Conservation (phyloP, 345 rosid genomes). For the Viola odorata region DNA sequence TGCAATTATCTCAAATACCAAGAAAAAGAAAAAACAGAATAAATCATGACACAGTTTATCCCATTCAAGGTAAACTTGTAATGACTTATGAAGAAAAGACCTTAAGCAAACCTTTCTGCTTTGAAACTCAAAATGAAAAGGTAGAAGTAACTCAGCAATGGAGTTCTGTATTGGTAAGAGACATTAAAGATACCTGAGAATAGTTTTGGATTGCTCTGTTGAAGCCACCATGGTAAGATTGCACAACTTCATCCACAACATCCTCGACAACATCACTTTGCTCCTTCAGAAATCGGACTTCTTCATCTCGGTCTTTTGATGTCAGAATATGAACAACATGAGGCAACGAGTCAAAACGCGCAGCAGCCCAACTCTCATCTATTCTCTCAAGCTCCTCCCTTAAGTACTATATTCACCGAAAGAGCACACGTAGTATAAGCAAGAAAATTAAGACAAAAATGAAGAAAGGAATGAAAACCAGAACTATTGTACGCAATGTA, state of each 20-base stretch:
- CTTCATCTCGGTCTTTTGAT: slow-evolving; percentile 89
- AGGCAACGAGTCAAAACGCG: slow-evolving; percentile 95
- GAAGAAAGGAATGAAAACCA: not conserved
- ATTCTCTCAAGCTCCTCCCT: slow-evolving; percentile 73
- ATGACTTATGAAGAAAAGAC: too few species aligned
- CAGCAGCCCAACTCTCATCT: slow-evolving; percentile 88
- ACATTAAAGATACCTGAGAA: slow-evolving; percentile 63
- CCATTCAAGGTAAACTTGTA: too few species aligned
- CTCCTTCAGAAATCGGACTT: slow-evolving; percentile 66
- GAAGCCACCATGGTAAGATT: slow-evolving; percentile 93
- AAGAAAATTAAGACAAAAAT: slow-evolving; percentile 1
- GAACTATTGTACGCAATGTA: too few species aligned
- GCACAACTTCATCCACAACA: slow-evolving; percentile 99
- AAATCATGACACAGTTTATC: not conserved
- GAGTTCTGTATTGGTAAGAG: not conserved
- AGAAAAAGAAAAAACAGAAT: not conserved
- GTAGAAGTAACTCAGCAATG: not conserved
- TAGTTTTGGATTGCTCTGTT: slow-evolving; percentile 98
- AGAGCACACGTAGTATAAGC: slow-evolving; percentile 19
- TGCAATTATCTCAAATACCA: slow-evolving; percentile 1
- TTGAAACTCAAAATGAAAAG: not conserved
- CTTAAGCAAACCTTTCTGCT: too few species aligned
- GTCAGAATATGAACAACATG: slow-evolving; percentile 94
- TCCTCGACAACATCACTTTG: slow-evolving; percentile 95
- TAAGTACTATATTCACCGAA: slow-evolving; percentile 56